These are phyloP conservation scores for Solanum bulbocastanum DNA, from an alignment of 257 asterid genomes.

Conservation along the genomic window DNA sequence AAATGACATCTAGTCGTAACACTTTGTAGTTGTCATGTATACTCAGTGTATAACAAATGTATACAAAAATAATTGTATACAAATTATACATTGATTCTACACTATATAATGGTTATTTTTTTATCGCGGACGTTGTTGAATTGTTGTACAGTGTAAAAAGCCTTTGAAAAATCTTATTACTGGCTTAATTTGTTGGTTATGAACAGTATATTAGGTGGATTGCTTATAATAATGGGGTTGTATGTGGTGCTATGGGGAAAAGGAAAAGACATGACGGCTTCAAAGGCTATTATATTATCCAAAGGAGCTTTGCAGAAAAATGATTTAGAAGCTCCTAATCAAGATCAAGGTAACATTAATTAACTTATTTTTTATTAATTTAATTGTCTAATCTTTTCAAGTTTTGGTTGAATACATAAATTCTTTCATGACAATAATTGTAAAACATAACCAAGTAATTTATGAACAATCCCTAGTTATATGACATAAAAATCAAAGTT, in stretches of 20 bases:
- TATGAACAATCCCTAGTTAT: background rate
- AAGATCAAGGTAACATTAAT: background rate
- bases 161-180: background rate
- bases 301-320: background rate
- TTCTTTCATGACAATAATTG: background rate
- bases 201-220: constrained; percentile 39
- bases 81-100: background rate
- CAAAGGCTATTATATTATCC: background rate
- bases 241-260: constrained; percentile 50
- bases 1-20: background rate
- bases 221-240: constrained; percentile 32
- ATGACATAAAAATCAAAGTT: background rate
- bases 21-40: background rate
- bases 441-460: background rate
- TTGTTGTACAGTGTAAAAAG: background rate
- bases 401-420: background rate
- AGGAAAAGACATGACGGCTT: constrained; percentile 21
- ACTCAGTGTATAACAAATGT: background rate
- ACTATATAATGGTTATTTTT: background rate
- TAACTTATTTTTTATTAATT: background rate
- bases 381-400: background rate
- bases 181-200: background rate
- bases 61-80: background rate
- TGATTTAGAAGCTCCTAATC: background rate
- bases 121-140: background rate